A percentile compares a stretch with the other conserved stretches of the same genome.
Evolutionary conservation across 1,284 basidiomycete genomes (phyloP).

Genomic region (Irpex rosettiformis): DNA sequence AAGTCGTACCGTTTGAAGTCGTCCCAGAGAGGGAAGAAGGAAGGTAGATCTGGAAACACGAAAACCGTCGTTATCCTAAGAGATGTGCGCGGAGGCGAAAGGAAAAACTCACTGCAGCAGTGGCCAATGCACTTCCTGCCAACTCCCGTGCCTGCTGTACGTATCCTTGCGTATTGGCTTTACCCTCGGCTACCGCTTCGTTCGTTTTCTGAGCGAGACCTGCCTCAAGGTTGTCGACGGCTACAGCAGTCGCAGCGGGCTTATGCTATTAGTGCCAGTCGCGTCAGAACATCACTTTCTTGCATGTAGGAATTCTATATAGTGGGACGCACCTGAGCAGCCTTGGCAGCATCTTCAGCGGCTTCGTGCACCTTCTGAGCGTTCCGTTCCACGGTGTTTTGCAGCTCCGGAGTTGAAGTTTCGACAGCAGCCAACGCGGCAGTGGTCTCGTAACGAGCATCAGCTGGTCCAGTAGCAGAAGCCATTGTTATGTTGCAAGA

Average conservation of each 20-base stretch:
- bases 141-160: constrained; percentile 51
- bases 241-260: constrained; percentile 41
- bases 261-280: constrained; percentile 39
- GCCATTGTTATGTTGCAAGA: constrained; percentile 17
- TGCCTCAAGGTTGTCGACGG: constrained; percentile 42
- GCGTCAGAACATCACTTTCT: background rate
- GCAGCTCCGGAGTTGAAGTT: constrained; percentile 39
- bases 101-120: constrained; percentile 44
- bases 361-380: constrained; percentile 42
- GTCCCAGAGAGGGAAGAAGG: constrained; percentile 14
- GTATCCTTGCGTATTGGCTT: constrained; percentile 46
- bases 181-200: constrained; percentile 52
- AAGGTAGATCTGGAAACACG: constrained; percentile 27
- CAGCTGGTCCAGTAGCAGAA: constrained; percentile 21
- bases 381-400: constrained; percentile 40
- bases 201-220: constrained; percentile 42
- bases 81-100: background rate
- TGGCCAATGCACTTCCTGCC: constrained; percentile 41
- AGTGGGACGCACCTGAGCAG: constrained; percentile 39
- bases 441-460: constrained; percentile 42
- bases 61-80: too few relatives aligned
- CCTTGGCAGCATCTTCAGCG: constrained; percentile 43
- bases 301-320: background rate
- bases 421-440: constrained; percentile 47
- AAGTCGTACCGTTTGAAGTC: constrained; percentile 13